These are phyloP conservation scores for Clonostachys rosea DNA, from an alignment of 2,329 filamentous ascomycete genomes.

Conservation along the genomic window DNA sequence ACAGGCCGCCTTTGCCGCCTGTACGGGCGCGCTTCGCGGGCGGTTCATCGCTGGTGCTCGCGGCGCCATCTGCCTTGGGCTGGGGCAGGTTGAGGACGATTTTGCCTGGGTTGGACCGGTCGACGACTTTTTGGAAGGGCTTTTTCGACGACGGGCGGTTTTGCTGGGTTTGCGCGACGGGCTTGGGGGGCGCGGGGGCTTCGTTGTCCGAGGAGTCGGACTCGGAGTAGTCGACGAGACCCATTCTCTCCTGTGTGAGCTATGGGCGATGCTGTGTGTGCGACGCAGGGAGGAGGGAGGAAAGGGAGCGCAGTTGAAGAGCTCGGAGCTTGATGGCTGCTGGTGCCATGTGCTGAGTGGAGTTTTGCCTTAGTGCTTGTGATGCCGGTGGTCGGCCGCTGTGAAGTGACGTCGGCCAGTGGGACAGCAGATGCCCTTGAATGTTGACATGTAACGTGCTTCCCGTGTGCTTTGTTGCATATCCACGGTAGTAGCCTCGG, in stretches of 20 bases:
- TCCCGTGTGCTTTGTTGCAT: no score
- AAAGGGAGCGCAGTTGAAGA: background rate
- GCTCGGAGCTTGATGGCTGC: background rate
- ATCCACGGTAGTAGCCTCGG: no score
- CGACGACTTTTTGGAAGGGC: slow-evolving; percentile 74
- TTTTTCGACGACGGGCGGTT: slow-evolving; percentile 47
- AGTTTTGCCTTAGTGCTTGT: no score
- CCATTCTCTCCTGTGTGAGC: slow-evolving; percentile 45
- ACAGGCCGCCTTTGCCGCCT: slow-evolving; percentile 46
- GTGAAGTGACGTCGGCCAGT: no score
- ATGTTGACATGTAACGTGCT: no score
- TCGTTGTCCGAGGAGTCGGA: slow-evolving; percentile 58
- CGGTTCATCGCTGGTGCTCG: slow-evolving; percentile 23
- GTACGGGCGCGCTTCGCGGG: slow-evolving; percentile 69
- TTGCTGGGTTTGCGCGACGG: slow-evolving; percentile 14
- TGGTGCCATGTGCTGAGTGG: background rate
- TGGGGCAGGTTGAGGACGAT: slow-evolving; percentile 74
- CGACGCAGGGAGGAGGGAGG: no score
- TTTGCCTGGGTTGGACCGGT: slow-evolving; percentile 75
- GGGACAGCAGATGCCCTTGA: no score
- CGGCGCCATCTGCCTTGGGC: slow-evolving; percentile 26
- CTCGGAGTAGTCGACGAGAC: slow-evolving; percentile 78
- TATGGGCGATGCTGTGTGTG: no score
- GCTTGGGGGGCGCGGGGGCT: slow-evolving; percentile 5
- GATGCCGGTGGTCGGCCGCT: background rate